Base-by-base conservation (phyloP, 2,329 filamentous ascomycete species). In the Colletotrichum tofieldiae region DNA sequence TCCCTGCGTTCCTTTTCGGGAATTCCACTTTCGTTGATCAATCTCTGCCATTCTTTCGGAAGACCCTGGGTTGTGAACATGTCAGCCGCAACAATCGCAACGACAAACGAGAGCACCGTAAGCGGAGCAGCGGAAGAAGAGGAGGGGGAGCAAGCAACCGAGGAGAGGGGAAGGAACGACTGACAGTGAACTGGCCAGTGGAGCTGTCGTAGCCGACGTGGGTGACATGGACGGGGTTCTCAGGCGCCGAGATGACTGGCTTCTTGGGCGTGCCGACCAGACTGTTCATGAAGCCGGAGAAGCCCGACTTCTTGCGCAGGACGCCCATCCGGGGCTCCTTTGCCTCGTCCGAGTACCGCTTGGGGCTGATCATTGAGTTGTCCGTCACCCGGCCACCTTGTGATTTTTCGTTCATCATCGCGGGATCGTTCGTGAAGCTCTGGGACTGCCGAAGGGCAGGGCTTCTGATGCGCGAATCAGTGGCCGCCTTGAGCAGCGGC, bases 141-240 rank as follows among this genome's bases (percentile, higher is more conserved):
- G 37, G 55, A 66, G 23, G 68, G 54, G 65, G 71, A 59, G 47
- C 54, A 39, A 67, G 71, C 41, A 56, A 63, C 29, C 0, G 20
- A 16, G n/a, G 32, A 39, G 52, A 47, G 12, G 32, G 4, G 20
- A 23, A 16, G 32, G 65, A 54, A 23, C 35, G n/a, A 89, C 92
- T 79, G 87, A 97, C 95, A 70, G 96, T 98, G 82, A 98, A 99
- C 84, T 98, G 94, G 76, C 96, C 96, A 4, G 96, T 98, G 78
- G 94, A 90, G 84, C 96, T 97, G 83, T 99, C 96, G 82, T 98
- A 98, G 77, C 96, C 96, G 76, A 99, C 96, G 83, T 99, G 96
- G 69, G 96, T 98, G 78, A 99, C 94, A 84, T 98, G 96, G 72
- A 98, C 95, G 60, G 96, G 96, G 78, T 99, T 98, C 83, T 98